Evolutionary conservation across 2,329 filamentous ascomycete genomes (phyloP), one percentile per base, ranked within the genome.

Genomic region (Blastomyces parvus): DNA sequence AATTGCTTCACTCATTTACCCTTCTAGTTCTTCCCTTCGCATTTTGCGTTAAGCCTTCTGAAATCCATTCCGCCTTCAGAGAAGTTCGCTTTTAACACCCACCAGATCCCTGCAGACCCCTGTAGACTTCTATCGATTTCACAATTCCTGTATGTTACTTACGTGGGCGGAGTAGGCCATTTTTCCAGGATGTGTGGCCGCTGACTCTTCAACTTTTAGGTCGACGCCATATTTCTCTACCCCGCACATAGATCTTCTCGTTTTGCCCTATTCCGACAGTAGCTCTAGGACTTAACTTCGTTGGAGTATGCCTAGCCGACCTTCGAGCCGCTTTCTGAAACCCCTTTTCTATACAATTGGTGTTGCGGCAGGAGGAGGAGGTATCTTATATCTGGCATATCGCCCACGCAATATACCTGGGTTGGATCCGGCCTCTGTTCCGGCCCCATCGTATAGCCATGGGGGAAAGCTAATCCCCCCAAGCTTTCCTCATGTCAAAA

Each of bases 361-460:
- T 61, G 84, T 82, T 27, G 79, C 80, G 63, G 78, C 79, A 44
- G 78, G 80, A 61, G 82, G 82, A 67, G 82, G 81, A 61, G 81
- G 81, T 63, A 78, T 81, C 55, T 79, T 87, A 64, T 88, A 87
- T 75, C 77, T 84, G 66, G 79, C 83, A 68, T 85, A 86, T 71
- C 82, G 85, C 59, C 85, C 85, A 33, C 83, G 84, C 69, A 83
- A 86, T 69, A 85, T 88, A 42, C 85, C 85, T 30, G 85, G 85
- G 63, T 80, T 81, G 56, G 84, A 87, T 69, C 82, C 82, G 42
- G 84, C 85, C 2, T 78, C 81, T 19, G 85, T 87, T 33, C 84
- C 85, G 38, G 83, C 85, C n/a, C 85, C 84, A 0, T 84, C 82
- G 22, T 85, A 84, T 70, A 81, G 80, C 66, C 81, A 84, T 67